These are phyloP conservation scores for Nigrospora oryzae DNA, from an alignment of 2,329 filamentous ascomycete genomes.

Conservation along the genomic window DNA sequence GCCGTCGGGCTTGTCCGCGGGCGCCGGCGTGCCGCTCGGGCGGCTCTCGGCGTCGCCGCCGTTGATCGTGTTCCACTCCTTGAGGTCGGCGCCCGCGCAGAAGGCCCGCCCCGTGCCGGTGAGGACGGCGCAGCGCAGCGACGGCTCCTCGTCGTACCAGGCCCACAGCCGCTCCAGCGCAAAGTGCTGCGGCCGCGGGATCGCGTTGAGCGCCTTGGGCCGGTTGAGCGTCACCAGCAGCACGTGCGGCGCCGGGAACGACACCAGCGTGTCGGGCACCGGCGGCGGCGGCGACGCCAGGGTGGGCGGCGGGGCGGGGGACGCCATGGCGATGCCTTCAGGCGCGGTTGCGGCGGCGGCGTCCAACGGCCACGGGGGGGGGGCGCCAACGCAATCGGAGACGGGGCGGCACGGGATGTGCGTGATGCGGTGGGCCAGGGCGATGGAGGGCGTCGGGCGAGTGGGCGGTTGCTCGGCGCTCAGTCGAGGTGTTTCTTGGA, in stretches of 20 bases:
- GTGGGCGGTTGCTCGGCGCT: too few relatives aligned
- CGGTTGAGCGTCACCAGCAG: slow-evolving; percentile 54
- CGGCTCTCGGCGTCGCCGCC: slow-evolving; percentile 5
- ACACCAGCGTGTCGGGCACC: slow-evolving; percentile 31
- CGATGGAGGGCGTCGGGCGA: too few relatives aligned
- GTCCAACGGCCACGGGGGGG: too few relatives aligned
- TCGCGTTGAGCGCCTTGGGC: slow-evolving; percentile 48
- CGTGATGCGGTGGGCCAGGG: too few relatives aligned
- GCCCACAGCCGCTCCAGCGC: slow-evolving; percentile 40
- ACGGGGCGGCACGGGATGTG: too few relatives aligned
- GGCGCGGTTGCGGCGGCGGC: too few relatives aligned
- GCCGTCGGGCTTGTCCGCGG: slow-evolving; percentile 9
- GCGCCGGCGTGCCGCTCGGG: neutral
- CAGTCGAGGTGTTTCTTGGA: too few relatives aligned
- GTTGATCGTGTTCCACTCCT: slow-evolving; percentile 50
- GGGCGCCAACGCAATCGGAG: too few relatives aligned
- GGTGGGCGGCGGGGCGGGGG: slow-evolving; percentile 7
- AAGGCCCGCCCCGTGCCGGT: slow-evolving; percentile 58
- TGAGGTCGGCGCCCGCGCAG: slow-evolving; percentile 60
- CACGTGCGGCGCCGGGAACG: slow-evolving; percentile 44
- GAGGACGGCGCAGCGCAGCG: slow-evolving; percentile 52
- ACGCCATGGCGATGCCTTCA: too few relatives aligned
- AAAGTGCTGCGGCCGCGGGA: slow-evolving; percentile 38
- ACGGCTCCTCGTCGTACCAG: slow-evolving; percentile 56
- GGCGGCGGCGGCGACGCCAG: slow-evolving; percentile 28